These are phyloP conservation scores for Nakazawaea wickerhamii DNA, from an alignment of 805 yeast genomes.

Conservation along the genomic window DNA sequence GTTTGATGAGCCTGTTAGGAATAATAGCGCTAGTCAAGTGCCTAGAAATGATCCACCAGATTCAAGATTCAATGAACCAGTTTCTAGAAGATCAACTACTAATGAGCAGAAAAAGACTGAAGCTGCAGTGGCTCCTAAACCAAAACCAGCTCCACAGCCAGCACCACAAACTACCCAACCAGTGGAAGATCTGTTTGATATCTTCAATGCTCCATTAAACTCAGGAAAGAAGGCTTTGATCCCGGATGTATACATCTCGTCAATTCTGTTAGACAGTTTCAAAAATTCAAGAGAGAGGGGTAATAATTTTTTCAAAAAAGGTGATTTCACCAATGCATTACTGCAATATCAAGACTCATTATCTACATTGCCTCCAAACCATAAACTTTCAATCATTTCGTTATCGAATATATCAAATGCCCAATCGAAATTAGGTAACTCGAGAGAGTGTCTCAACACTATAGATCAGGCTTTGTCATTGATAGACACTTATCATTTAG, in stretches of 20 bases:
- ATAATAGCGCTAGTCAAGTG: not conserved
- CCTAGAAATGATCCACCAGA: not conserved
- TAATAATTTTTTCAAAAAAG: conserved; percentile 61
- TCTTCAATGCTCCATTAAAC: conserved; percentile 20
- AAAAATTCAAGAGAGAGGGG: conserved; percentile 51
- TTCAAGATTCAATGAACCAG: conserved; percentile 15
- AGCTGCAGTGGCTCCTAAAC: conserved; percentile 13
- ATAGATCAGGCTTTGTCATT: conserved; percentile 43
- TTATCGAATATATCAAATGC: conserved; percentile 66
- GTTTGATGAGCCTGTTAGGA: conserved; percentile 4
- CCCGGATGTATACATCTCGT: conserved; percentile 18
- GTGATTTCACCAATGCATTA: conserved; percentile 71
- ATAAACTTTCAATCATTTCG: conserved; percentile 4
- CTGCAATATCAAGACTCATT: conserved; percentile 43
- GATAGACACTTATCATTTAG: conserved; percentile 28
- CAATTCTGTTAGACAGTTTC: conserved; percentile 29
- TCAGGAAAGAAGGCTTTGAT: conserved; percentile 7
- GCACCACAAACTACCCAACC: not conserved
- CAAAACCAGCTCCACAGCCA: not conserved
- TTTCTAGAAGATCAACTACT: conserved; percentile 23
- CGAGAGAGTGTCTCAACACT: conserved; percentile 43
- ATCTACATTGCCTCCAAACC: conserved; percentile 1
- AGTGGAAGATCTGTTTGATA: conserved; percentile 22
- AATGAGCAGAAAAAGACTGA: not conserved
- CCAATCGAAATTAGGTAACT: conserved; percentile 63